Conservation (phyloP, 208 protist genomes). For the Leishmania lainsoni region DNA sequence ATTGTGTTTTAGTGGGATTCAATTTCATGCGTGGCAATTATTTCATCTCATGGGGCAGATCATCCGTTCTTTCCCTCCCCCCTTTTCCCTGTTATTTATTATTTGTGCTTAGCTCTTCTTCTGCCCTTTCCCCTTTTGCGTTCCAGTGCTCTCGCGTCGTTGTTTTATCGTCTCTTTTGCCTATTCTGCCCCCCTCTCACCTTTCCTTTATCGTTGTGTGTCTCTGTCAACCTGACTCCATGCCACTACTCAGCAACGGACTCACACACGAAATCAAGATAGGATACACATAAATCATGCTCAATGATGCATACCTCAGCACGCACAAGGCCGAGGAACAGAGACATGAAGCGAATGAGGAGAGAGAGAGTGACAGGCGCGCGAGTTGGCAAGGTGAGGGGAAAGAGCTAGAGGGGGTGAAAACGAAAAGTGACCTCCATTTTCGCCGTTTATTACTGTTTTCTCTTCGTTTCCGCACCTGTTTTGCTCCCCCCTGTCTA, state of each 20-base stretch:
- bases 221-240: background rate
- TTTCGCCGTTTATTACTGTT: background rate
- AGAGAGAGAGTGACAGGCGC: background rate
- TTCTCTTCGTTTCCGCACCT: conserved; percentile 1
- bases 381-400: background rate
- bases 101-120: background rate
- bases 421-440: background rate
- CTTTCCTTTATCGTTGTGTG: background rate
- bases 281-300: background rate
- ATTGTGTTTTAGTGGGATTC: conserved; percentile 10
- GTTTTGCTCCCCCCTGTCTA: background rate
- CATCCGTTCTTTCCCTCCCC: background rate
- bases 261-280: background rate
- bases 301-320: background rate
- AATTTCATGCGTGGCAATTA: background rate
- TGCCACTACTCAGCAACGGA: background rate
- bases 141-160: background rate
- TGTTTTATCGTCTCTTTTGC: background rate
- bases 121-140: background rate
- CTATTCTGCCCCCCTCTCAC: background rate
- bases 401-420: background rate
- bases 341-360: background rate
- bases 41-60: conserved; percentile 3
- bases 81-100: background rate
- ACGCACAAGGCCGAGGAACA: background rate